A percentile compares a stretch with the other conserved stretches of the same genome.
These are phyloP conservation scores for Stylosanthes scabra DNA, from an alignment of 331 rosid species.

Conservation along the genomic window DNA sequence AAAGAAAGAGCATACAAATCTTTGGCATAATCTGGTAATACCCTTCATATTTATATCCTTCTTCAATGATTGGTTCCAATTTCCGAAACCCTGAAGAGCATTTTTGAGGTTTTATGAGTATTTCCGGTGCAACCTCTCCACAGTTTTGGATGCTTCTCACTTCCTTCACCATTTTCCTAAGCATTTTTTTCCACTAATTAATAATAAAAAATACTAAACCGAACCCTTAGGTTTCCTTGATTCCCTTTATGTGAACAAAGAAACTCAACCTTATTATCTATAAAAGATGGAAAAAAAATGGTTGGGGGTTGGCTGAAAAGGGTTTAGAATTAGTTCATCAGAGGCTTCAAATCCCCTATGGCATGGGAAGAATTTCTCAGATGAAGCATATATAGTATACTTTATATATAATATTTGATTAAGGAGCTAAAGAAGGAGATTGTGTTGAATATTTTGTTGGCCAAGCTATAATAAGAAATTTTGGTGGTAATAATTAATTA, in stretches of 20 bases:
- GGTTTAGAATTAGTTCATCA: neutral
- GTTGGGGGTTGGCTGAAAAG: conserved; percentile 11
- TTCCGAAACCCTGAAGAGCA: conserved; percentile 30
- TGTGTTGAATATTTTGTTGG: conserved; percentile 13
- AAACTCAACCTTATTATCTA: conserved; percentile 28
- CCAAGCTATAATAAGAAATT: neutral
- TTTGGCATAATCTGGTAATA: conserved; percentile 33
- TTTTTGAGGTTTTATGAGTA: conserved; percentile 36
- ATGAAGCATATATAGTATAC: neutral
- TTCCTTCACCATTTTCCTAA: conserved; percentile 47
- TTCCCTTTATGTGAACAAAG: conserved; percentile 23
- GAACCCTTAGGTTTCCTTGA: conserved; percentile 33
- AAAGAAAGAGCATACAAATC: conserved; percentile 43
- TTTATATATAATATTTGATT: conserved; percentile 12
- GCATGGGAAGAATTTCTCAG: neutral
- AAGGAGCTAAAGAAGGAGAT: conserved; percentile 17
- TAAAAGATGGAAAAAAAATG: neutral
- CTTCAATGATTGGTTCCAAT: conserved; percentile 64
- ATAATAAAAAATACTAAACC: neutral
- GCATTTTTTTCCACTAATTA: neutral
- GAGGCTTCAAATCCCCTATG: neutral
- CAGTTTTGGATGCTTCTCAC: conserved; percentile 41
- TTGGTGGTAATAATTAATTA: conserved; percentile 19
- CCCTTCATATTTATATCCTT: conserved; percentile 35
- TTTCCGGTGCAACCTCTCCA: conserved; percentile 62